Percentiles rank a stretch among this genome's conserved stretches.
phyloP scores from a whole-genome alignment of 2,329 filamentous ascomycete genomes.

The Arthrobotrys sinensis region DNA sequence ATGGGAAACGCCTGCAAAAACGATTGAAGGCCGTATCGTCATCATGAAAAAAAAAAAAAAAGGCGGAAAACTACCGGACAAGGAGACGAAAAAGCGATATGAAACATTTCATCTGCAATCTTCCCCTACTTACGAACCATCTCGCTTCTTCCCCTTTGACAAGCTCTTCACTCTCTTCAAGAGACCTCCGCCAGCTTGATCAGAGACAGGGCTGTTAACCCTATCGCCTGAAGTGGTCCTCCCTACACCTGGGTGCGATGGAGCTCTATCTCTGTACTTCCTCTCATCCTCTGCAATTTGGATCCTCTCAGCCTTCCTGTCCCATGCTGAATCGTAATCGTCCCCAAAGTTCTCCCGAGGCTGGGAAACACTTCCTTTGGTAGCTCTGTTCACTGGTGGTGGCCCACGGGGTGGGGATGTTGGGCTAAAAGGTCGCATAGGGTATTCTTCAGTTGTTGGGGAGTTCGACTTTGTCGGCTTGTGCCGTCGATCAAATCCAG shows the following conservation, averaged over 20 bases:
- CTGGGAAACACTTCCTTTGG: constrained; percentile 66
- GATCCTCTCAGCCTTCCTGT: constrained; percentile 76
- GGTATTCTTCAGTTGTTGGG: constrained; percentile 61
- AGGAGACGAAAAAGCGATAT: constrained; percentile 10
- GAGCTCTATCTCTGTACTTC: constrained; percentile 65
- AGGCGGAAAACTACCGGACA: constrained; percentile 15
- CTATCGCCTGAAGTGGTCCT: constrained; percentile 59
- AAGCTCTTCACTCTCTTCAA: constrained; percentile 65
- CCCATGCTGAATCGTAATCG: constrained; percentile 80
- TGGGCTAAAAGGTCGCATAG: constrained; percentile 62
- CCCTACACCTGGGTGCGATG: constrained; percentile 61
- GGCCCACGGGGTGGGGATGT: constrained; percentile 64
- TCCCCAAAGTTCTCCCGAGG: constrained; percentile 85
- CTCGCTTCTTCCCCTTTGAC: constrained; percentile 65
- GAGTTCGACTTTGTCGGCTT: constrained; percentile 62
- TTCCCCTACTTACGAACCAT: constrained; percentile 51
- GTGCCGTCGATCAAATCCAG: constrained; percentile 59
- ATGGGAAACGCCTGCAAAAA: constrained; percentile 24
- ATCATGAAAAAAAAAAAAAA: constrained; percentile 11
- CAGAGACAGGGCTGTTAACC: constrained; percentile 41
- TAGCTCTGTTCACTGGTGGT: constrained; percentile 66
- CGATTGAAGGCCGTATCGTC: constrained; percentile 25
- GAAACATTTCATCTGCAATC: neutral
- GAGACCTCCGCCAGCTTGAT: constrained; percentile 61
- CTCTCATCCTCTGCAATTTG: constrained; percentile 68